A percentile compares a stretch with the other conserved stretches of the same genome.
Evolutionary conservation across 2,329 filamentous ascomycete genomes (phyloP).

Genomic region (Trichoderma brevicompactum): DNA sequence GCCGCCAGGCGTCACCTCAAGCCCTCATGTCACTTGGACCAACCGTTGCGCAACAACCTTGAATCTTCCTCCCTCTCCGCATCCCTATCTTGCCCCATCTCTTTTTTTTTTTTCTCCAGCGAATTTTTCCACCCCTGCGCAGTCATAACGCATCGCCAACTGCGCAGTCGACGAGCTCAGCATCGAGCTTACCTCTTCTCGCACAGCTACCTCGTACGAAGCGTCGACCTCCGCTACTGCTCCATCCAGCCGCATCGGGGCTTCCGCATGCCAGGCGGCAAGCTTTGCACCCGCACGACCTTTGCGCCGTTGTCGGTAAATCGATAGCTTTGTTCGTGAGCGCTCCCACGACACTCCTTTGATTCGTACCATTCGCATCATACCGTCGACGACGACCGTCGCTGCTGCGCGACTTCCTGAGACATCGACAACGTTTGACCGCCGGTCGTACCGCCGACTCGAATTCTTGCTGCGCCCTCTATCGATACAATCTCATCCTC

Average conservation of each 20-base stretch:
- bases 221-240: constrained; percentile 14
- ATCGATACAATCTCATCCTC: constrained; percentile 6
- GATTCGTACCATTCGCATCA: neutral
- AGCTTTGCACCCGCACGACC: constrained; percentile 23
- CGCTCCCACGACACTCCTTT: neutral
- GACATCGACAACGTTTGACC: constrained; percentile 17
- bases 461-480: constrained; percentile 12
- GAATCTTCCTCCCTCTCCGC: constrained; percentile 21
- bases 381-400: neutral
- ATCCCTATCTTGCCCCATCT: constrained; percentile 27
- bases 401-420: constrained; percentile 25
- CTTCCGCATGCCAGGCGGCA: constrained; percentile 24
- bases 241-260: constrained; percentile 17
- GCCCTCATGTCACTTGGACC: constrained; percentile 25
- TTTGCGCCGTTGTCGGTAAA: constrained; percentile 21
- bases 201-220: neutral
- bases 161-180: constrained; percentile 7
- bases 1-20: constrained; percentile 29
- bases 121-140: neutral
- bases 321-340: constrained; percentile 17
- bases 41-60: constrained; percentile 29
- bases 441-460: constrained; percentile 15
- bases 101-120: neutral
- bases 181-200: constrained; percentile 26
- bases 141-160: neutral